Evolutionary conservation across 2,329 filamentous ascomycete species (phyloP), one percentile per base, ranked within the genome.

Genomic region (Calonectria pseudoturangicola): DNA sequence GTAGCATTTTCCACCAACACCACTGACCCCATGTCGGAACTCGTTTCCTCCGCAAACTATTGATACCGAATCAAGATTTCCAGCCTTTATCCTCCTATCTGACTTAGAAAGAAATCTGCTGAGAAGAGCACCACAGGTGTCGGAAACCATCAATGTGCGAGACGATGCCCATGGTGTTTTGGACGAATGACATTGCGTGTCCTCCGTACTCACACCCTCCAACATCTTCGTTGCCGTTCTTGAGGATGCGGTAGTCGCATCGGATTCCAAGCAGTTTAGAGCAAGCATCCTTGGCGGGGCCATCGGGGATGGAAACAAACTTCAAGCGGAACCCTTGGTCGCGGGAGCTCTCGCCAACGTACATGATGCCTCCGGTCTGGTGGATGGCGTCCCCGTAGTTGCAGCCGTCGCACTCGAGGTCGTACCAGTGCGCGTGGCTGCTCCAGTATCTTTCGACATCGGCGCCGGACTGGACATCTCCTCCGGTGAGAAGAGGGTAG

Each of bases 291-390:
- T 60, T 60, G 54, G 21, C 54, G 5, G 54, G 21, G 7, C 54
- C 54, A 10, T 60, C 54, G 21, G 54, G 54, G 5, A 60, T 60
- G 33, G 54, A 41, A 15, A 60, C 54, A 21, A 60, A 60, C 21
- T 68, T 68, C 16, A 60, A 39, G 54, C 41, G 66, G 21, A 47
- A 68, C 28, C 66, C 51, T 51, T 60, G 47, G 28, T 68, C 51
- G 39, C 30, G 25, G 41, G 21, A 60, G 43, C 27, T 48, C 12
- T 68, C 51, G 18, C 66, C 51, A 48, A 60, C 28, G 51, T 68
- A 68, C n/a, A 60, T 43, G 16, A 51, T 66, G 28, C 48, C 64
- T 36, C 64, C 64, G 18, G 16, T 56, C 21, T 66, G 64, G 21
- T 66, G 33, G 33, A 66, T 56, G 30, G 64, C 28, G 16, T 66